Conservation (phyloP, 148 eudicot species). For the Spergularia bocconei region DNA sequence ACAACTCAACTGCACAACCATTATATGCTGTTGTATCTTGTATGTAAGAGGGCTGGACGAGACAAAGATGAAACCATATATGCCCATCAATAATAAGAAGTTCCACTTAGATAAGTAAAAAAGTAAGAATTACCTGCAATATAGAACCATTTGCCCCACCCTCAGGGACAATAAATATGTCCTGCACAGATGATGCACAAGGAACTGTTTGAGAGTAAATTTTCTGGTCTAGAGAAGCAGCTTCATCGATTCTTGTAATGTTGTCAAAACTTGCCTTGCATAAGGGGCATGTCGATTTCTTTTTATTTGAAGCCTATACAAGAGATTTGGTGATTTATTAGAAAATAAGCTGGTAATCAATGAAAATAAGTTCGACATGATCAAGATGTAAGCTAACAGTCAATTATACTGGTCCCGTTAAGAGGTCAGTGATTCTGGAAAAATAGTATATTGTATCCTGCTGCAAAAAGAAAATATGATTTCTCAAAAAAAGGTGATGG, state of each 20-base stretch:
- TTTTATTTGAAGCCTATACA: slow-evolving; percentile 49
- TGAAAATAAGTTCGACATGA: not conserved
- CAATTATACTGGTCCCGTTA: not conserved
- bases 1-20: too few relatives aligned
- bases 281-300: slow-evolving; percentile 75
- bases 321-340: slow-evolving; percentile 13
- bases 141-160: slow-evolving; percentile 24
- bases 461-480: not conserved
- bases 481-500: not conserved
- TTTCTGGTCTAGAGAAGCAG: slow-evolving; percentile 64
- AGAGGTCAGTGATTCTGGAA: not conserved
- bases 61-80: too few relatives aligned
- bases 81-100: not conserved
- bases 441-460: not conserved
- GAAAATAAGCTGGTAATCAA: not conserved
- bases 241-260: slow-evolving; percentile 71
- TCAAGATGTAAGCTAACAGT: not conserved
- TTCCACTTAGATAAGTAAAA: not conserved
- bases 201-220: slow-evolving; percentile 86
- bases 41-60: too few relatives aligned
- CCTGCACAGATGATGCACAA: slow-evolving; percentile 37
- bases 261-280: slow-evolving; percentile 62
- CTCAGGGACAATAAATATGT: slow-evolving; percentile 57
- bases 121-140: slow-evolving; percentile 36
- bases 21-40: too few relatives aligned